Evolutionary conservation across 768 basidiomycete species (phyloP).

Genomic region (Phylloporus arenicola): DNA sequence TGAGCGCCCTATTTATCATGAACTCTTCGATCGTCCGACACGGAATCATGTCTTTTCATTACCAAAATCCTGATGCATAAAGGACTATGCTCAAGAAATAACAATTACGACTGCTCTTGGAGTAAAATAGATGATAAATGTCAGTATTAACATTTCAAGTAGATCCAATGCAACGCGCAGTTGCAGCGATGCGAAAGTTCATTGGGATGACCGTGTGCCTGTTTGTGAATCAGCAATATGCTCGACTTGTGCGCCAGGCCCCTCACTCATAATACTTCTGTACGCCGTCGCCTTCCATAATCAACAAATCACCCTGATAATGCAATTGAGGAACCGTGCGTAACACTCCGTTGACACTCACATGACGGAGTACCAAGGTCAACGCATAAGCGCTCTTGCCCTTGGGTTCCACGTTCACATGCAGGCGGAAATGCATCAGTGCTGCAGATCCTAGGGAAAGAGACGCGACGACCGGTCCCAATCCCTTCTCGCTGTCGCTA

Average conservation of each 20-base stretch:
- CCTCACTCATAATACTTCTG: conserved; percentile 70
- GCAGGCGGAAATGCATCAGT: conserved; percentile 71
- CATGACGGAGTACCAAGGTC: conserved; percentile 62
- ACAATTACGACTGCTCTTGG: not conserved
- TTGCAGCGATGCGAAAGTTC: conserved; percentile 76
- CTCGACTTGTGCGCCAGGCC: not conserved
- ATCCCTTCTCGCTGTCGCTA: conserved; percentile 68
- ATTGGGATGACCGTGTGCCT: conserved; percentile 73
- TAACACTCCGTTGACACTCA: conserved; percentile 26
- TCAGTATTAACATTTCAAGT: conserved; percentile 9
- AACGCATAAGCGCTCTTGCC: conserved; percentile 34
- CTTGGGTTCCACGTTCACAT: conserved; percentile 30
- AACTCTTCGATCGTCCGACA: too few species aligned
- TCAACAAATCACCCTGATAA: conserved; percentile 65
- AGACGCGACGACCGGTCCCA: conserved; percentile 70
- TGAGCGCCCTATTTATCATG: too few species aligned
- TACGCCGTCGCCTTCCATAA: conserved; percentile 69
- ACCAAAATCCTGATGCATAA: too few species aligned
- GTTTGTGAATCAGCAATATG: conserved; percentile 9
- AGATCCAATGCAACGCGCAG: conserved; percentile 59
- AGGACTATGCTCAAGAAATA: not conserved
- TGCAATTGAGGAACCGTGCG: conserved; percentile 2
- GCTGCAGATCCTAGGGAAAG: conserved; percentile 74
- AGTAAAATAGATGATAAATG: not conserved
- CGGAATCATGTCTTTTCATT: too few species aligned